Evolutionary conservation across 441 rosid species (phyloP).

Genomic region (Gossypium gossypioides): DNA sequence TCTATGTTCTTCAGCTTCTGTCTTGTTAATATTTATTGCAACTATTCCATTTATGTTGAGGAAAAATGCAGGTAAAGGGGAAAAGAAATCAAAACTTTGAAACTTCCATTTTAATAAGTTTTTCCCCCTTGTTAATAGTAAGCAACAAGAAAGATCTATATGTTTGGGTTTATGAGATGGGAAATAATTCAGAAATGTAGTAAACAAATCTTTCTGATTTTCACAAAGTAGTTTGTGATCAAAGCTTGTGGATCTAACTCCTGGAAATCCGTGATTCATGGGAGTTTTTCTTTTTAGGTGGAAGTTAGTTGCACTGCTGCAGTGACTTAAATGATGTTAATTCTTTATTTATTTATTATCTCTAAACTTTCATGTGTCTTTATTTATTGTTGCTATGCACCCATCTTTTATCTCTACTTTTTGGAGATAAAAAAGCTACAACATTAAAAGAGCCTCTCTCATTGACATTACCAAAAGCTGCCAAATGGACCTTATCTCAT

Average conservation of each 20-base stretch:
- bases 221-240: conserved; percentile 16
- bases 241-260: conserved; percentile 21
- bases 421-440: conserved; percentile 13
- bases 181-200: neutral
- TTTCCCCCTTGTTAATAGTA: neutral
- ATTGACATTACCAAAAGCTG: conserved; percentile 9
- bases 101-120: neutral
- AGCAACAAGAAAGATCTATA: neutral
- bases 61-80: conserved; percentile 6
- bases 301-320: conserved; percentile 27
- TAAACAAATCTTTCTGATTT: neutral
- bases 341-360: conserved; percentile 5
- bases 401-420: conserved; percentile 16
- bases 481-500: conserved; percentile 21
- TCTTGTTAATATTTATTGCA: neutral
- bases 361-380: conserved; percentile 29
- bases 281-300: conserved; percentile 26
- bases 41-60: neutral
- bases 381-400: conserved; percentile 15
- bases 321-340: conserved; percentile 15
- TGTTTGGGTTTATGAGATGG: neutral
- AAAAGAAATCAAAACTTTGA: neutral
- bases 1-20: neutral
- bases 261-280: conserved; percentile 42
- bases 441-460: neutral